Percentiles rank a stretch among this genome's conserved stretches.
phyloP scores from a whole-genome alignment of 257 asterid genomes.

The Gardenia jasminoides region DNA sequence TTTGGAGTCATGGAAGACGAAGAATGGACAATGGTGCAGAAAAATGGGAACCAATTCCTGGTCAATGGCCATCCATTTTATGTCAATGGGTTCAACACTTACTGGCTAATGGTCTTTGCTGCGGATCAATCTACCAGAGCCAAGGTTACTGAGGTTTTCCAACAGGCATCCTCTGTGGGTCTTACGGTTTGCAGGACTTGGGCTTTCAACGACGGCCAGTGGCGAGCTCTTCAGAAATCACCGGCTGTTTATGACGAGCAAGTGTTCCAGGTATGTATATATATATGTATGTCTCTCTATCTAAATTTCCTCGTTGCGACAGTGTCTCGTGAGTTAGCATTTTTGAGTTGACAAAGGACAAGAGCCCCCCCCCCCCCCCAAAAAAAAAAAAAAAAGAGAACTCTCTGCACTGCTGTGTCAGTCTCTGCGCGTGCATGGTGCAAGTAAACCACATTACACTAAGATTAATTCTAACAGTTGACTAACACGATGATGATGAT shows the following conservation, averaged over 20 bases:
- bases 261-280: conserved; percentile 81
- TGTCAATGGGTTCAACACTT: conserved; percentile 95
- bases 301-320: not conserved
- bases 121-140: conserved; percentile 72
- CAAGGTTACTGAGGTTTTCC: conserved; percentile 71
- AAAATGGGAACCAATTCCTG: conserved; percentile 61
- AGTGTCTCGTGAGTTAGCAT: not conserved
- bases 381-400: too few species aligned
- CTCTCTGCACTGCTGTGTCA: not conserved
- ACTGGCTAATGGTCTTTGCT: conserved; percentile 90
- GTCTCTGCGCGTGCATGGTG: not conserved
- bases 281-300: not conserved
- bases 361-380: too few species aligned
- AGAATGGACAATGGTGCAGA: conserved; percentile 71
- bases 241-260: conserved; percentile 75
- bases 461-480: not conserved
- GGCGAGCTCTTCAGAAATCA: conserved; percentile 87
- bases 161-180: conserved; percentile 76
- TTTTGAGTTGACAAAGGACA: not conserved
- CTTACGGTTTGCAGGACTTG: conserved; percentile 89
- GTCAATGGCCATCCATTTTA: conserved; percentile 74
- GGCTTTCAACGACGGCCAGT: conserved; percentile 96
- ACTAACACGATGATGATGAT: not conserved
- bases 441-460: not conserved
- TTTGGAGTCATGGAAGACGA: conserved; percentile 28